These are phyloP conservation scores for Amylostereum chailletii DNA, from an alignment of 1,284 basidiomycete genomes.

Conservation along the genomic window DNA sequence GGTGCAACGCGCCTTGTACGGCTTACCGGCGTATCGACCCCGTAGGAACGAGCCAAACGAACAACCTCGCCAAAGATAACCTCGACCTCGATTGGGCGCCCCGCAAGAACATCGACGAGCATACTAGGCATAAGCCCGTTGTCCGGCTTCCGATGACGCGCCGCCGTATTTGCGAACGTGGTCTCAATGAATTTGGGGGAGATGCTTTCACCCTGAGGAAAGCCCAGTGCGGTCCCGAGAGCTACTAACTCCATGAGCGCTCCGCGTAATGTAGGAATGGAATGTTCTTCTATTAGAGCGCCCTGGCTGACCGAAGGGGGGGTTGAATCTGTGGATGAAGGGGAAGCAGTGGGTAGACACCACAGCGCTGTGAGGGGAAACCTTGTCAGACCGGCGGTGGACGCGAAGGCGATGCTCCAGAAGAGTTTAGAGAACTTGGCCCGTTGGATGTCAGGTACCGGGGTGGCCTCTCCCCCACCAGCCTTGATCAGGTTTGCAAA, in stretches of 20 bases:
- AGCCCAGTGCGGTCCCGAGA: conserved; percentile 42
- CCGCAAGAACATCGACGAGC: conserved; percentile 48
- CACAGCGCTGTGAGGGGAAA: conserved; percentile 45
- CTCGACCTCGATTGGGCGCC: conserved; percentile 56
- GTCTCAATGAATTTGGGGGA: conserved; percentile 31
- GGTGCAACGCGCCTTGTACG: not conserved
- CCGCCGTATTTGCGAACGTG: conserved; percentile 31
- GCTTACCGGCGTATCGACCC: conserved; percentile 46
- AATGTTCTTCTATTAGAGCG: conserved; percentile 33
- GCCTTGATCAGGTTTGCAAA: conserved; percentile 35
- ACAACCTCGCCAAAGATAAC: conserved; percentile 56
- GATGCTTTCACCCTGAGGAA: conserved; percentile 34
- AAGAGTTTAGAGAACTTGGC: conserved; percentile 57
- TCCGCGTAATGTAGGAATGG: conserved; percentile 36
- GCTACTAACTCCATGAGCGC: conserved; percentile 38
- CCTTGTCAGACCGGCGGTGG: conserved; percentile 41
- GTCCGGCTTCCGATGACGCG: conserved; percentile 30
- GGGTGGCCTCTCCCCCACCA: conserved; percentile 38
- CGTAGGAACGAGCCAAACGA: conserved; percentile 35
- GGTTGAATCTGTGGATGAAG: conserved; percentile 27
- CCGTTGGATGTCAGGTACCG: conserved; percentile 53
- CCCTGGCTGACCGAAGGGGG: conserved; percentile 32
- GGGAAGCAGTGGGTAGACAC: conserved; percentile 31
- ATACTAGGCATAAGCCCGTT: conserved; percentile 48
- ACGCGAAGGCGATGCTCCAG: conserved; percentile 53